Evolutionary conservation across 2,329 filamentous ascomycete species (phyloP), one percentile per base, ranked within the genome.

Genomic region (Xylaria sp.): DNA sequence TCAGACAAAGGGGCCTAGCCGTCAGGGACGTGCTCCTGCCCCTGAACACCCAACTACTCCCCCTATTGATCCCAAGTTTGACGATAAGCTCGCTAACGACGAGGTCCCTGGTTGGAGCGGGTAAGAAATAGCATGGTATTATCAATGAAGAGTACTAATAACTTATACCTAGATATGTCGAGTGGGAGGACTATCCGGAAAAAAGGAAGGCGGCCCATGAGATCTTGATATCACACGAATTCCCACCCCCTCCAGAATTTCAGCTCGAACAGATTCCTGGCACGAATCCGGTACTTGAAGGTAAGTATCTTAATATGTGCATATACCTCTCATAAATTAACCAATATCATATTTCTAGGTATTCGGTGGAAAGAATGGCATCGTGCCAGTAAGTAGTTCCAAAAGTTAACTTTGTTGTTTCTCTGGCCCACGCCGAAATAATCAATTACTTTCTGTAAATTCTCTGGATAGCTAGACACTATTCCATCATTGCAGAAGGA

Each of bases 151-250:
- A 29, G 2, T 1, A 1, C 42, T 62, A 57, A 56, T 53, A 77
- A 17, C 44, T 45, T 61, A 67, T 25, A 80, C 0, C 5, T 39
- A 74, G 86, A 7, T 92, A 90, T 67, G 82, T 92, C 5, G 89
- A 91, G 72, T 91, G 89, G 89, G 89, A 91, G 73, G 83, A 87
- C 13, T 90, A 91, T 61, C 89, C 90, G 0, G 87, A 90, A 54
- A 92, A 91, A 77, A 90, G 90, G 72, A 82, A 81, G 29, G 79
- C 84, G 51, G 89, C 87, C 0, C 82, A 85, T 53, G 81, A 86
- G 62, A 84, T 90, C 54, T 73, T 90, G 15, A 78, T 79, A 27
- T 79, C 79, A 57, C 84, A 87, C 55, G 77, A 84, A 65, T 84
- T 89, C 75, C 81, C 83, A 42, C 77, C 33, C 74, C 81, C 73